A percentile compares a stretch with the other conserved stretches of the same genome.
Evolutionary conservation across 2,329 filamentous ascomycete species (phyloP).

Genomic region (Stromatinia cepivora): DNA sequence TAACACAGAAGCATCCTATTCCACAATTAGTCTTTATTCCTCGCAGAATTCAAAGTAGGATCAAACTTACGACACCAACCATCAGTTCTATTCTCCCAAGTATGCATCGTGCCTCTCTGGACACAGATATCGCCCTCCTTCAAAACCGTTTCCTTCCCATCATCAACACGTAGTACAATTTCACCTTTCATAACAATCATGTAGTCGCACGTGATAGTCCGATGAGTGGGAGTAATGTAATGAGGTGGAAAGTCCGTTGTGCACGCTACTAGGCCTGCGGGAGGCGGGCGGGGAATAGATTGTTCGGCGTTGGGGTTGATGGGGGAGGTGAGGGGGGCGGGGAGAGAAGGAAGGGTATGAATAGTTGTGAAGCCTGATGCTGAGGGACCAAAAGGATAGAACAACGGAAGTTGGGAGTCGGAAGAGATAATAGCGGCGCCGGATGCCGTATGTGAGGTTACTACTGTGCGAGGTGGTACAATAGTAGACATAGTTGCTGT

Average conservation of each 20-base stretch:
- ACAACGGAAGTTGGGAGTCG: constrained; percentile 37
- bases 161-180: constrained; percentile 44
- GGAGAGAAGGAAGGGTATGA: constrained; percentile 39
- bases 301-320: not conserved
- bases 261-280: constrained; percentile 43
- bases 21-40: not conserved
- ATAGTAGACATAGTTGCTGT: constrained; percentile 4
- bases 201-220: constrained; percentile 47
- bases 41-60: too few relatives aligned
- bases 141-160: constrained; percentile 44
- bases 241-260: constrained; percentile 27
- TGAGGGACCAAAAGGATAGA: constrained; percentile 42
- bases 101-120: constrained; percentile 43
- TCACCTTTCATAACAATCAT: constrained; percentile 45
- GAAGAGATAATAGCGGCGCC: constrained; percentile 41
- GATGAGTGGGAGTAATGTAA: constrained; percentile 44
- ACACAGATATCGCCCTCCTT: constrained; percentile 45
- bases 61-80: constrained; percentile 3
- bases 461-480: constrained; percentile 37
- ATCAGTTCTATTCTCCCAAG: constrained; percentile 17
- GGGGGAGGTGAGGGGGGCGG: constrained; percentile 37
- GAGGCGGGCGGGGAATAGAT: constrained; percentile 41
- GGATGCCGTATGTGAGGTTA: constrained; percentile 38
- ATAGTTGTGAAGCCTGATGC: constrained; percentile 40
- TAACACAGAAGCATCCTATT: constrained; percentile 40